phyloP scores from a whole-genome alignment of 495 filamentous ascomycete species.

The Corynascus novoguineensis region DNA sequence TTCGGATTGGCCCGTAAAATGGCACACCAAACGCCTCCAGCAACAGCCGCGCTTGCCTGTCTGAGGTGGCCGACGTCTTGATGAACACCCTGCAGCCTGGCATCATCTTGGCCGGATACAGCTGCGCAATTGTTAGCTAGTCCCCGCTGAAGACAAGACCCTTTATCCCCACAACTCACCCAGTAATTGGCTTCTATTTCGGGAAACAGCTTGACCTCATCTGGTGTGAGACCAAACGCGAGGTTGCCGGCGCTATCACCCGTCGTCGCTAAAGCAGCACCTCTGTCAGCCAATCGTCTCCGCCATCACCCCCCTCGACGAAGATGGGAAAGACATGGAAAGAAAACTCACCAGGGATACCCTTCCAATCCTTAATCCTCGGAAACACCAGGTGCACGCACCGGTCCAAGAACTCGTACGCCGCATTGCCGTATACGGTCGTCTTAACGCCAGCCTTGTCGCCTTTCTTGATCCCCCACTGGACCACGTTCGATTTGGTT shows the following conservation, averaged over 20 bases:
- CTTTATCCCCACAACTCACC: conserved; percentile 53
- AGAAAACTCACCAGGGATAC: conserved; percentile 56
- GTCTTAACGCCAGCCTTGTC: conserved; percentile 60
- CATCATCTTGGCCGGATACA: conserved; percentile 59
- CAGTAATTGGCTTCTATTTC: conserved; percentile 91
- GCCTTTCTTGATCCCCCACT: conserved; percentile 55
- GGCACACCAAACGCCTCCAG: conserved; percentile 77
- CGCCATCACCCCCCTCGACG: neutral
- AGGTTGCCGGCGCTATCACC: conserved; percentile 90
- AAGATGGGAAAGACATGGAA: no score
- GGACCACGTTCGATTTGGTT: conserved; percentile 58
- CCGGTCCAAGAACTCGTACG: conserved; percentile 84
- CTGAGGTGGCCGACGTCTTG: conserved; percentile 82
- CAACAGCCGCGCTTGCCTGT: conserved; percentile 84
- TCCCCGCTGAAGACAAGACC: neutral
- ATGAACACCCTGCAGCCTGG: conserved; percentile 81
- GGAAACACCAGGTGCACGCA: conserved; percentile 83
- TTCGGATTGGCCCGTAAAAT: conserved; percentile 64
- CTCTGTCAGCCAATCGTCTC: neutral
- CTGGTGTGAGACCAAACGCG: conserved; percentile 65
- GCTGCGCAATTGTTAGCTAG: conserved; percentile 8
- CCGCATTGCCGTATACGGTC: conserved; percentile 67
- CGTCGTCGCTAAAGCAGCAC: conserved; percentile 35
- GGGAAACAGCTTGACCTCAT: conserved; percentile 74
- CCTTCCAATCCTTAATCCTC: conserved; percentile 89